phyloP scores from a whole-genome alignment of 768 basidiomycete genomes.

The Collybia mongolica region DNA sequence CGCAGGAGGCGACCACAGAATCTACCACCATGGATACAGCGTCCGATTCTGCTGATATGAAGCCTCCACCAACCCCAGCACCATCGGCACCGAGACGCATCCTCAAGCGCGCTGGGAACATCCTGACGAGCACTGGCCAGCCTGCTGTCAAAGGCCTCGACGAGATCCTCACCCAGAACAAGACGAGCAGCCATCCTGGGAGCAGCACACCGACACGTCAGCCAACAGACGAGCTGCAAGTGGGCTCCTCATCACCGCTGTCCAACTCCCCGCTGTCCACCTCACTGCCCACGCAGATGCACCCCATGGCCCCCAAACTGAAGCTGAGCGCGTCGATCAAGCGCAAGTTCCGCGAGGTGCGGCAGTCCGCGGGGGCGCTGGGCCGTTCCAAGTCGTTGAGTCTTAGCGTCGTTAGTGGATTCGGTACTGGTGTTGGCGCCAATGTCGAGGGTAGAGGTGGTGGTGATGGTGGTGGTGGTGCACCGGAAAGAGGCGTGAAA shows the following conservation, averaged over 20 bases:
- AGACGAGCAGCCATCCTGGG: no score
- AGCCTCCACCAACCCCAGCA: no score
- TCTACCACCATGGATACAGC: no score
- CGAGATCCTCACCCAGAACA: background rate
- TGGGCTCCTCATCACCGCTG: background rate
- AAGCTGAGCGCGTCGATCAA: conserved; percentile 31
- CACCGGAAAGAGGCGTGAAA: no score
- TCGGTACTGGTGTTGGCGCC: no score
- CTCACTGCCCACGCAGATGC: conserved; percentile 4
- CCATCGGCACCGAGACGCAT: conserved; percentile 14
- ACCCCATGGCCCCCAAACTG: conserved; percentile 9
- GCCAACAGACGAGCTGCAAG: background rate
- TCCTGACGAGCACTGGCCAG: conserved; percentile 29
- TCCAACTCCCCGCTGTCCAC: conserved; percentile 1
- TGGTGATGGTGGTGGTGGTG: no score
- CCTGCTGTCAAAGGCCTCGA: conserved; percentile 19
- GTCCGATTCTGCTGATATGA: no score
- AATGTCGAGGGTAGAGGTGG: no score
- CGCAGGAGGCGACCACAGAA: no score
- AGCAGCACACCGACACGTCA: conserved; percentile 1
- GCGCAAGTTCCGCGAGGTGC: conserved; percentile 31
- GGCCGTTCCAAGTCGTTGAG: conserved; percentile 14
- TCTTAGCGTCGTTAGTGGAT: no score
- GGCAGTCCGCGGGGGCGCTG: conserved; percentile 26
- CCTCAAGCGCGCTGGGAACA: conserved; percentile 36